Conservation (phyloP, 208 protist genomes). For the Porcisia hertigi region DNA sequence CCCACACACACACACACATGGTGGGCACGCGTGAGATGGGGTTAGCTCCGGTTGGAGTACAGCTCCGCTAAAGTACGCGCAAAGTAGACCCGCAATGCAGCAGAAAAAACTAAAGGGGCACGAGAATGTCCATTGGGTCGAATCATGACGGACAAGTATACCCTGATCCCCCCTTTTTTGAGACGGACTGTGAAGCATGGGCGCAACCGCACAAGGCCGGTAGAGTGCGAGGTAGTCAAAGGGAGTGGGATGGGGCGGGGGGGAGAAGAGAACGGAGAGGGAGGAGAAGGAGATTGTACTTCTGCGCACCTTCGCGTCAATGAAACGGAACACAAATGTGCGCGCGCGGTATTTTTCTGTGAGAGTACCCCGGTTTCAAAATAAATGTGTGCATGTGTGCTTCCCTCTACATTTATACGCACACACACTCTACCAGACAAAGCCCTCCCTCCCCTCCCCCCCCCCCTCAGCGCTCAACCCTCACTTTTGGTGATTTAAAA, state of each 20-base stretch:
- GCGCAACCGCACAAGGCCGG: background rate
- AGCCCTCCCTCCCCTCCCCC: background rate
- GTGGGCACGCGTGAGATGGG: no score
- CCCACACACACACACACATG: no score
- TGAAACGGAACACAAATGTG: no score
- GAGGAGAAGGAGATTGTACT: no score
- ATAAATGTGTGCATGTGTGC: no score
- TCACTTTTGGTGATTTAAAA: slow-evolving; percentile 11
- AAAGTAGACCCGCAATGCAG: background rate
- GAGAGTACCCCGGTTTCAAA: no score
- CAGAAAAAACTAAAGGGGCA: background rate
- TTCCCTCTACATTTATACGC: background rate
- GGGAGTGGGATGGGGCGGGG: background rate
- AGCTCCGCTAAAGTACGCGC: background rate
- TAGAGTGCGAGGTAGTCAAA: background rate
- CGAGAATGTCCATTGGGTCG: background rate
- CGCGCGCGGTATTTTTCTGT: no score
- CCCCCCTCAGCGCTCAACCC: background rate
- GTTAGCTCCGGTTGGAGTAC: no score
- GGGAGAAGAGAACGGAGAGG: background rate
- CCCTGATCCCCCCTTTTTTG: background rate
- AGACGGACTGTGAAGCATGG: background rate
- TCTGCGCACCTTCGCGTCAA: no score
- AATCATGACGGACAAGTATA: background rate
- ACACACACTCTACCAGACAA: background rate